phyloP scores from a whole-genome alignment of 106 monocot genomes.

The Triglochin maritima region DNA sequence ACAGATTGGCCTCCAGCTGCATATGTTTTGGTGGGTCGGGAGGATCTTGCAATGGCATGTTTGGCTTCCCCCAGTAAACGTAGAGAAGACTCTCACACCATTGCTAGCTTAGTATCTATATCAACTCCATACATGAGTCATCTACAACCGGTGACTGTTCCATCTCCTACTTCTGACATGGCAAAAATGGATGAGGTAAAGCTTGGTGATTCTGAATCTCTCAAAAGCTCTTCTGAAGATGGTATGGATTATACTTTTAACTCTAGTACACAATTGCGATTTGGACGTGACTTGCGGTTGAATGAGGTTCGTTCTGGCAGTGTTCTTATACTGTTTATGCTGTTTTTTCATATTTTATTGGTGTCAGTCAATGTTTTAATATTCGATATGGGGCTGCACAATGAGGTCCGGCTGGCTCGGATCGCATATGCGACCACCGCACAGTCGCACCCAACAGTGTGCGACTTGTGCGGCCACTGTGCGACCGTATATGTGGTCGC shows the following conservation, averaged over 20 bases:
- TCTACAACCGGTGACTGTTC: slow-evolving; percentile 71
- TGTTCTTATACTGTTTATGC: background rate
- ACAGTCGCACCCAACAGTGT: no score
- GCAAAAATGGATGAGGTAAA: slow-evolving; percentile 29
- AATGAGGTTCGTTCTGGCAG: slow-evolving; percentile 59
- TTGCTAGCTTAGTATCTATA: slow-evolving; percentile 38
- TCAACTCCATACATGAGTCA: slow-evolving; percentile 85
- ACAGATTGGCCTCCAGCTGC: slow-evolving; percentile 85
- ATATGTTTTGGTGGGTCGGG: slow-evolving; percentile 81
- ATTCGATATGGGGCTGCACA: no score
- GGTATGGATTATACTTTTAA: slow-evolving; percentile 93
- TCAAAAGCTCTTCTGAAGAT: slow-evolving; percentile 51
- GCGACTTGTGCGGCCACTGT: no score
- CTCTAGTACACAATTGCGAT: slow-evolving; percentile 69
- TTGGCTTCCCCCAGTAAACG: slow-evolving; percentile 15
- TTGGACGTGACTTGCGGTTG: slow-evolving; percentile 80
- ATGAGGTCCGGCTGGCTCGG: no score
- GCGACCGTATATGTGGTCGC: no score
- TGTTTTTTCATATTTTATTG: background rate
- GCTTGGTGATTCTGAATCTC: slow-evolving; percentile 38
- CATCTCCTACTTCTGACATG: slow-evolving; percentile 40
- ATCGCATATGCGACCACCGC: no score
- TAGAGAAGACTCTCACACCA: slow-evolving; percentile 26
- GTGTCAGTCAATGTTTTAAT: no score
- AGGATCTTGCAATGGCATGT: slow-evolving; percentile 71